Conservation (phyloP, 2,329 filamentous ascomycete species). For the Exophiala sp. region DNA sequence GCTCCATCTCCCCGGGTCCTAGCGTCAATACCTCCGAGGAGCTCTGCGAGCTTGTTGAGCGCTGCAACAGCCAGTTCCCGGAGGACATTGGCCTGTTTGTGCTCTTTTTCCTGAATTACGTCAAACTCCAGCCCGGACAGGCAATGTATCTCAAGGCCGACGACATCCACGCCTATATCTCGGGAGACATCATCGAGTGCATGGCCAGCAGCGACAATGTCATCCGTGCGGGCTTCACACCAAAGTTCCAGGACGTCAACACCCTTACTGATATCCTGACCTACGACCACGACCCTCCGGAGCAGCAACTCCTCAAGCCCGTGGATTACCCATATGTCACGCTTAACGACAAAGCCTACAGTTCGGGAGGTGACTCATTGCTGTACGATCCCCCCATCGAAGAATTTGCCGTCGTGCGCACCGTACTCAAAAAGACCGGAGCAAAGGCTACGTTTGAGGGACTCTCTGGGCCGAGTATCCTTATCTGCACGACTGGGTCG, state of each 20-base stretch:
- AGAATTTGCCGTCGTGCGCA: conserved; percentile 87
- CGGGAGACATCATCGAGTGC: conserved; percentile 88
- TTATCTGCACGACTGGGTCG: conserved; percentile 81
- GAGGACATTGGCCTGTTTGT: conserved; percentile 90
- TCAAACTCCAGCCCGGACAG: conserved; percentile 81
- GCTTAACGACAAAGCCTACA: conserved; percentile 78
- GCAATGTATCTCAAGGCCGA: conserved; percentile 95
- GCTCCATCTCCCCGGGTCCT: conserved; percentile 43
- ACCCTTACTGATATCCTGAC: conserved; percentile 90
- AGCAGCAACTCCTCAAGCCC: conserved; percentile 88
- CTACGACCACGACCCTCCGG: conserved; percentile 91
- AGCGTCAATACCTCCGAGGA: conserved; percentile 65
- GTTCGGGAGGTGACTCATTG: conserved; percentile 65
- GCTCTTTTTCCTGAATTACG: conserved; percentile 95
- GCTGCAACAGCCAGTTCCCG: conserved; percentile 80
- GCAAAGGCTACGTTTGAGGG: conserved; percentile 86
- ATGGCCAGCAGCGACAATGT: conserved; percentile 99
- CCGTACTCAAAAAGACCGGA: conserved; percentile 64
- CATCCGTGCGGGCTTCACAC: conserved; percentile 92
- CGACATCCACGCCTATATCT: conserved; percentile 87
- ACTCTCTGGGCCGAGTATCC: conserved; percentile 82
- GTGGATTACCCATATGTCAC: conserved; percentile 80
- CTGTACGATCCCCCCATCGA: conserved; percentile 96
- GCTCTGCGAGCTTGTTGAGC: conserved; percentile 70
- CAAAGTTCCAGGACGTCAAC: conserved; percentile 94